Percentiles rank a stretch among this genome's conserved stretches.
phyloP scores from a whole-genome alignment of 23 red algal species.

The Pyropia yezoensis region DNA sequence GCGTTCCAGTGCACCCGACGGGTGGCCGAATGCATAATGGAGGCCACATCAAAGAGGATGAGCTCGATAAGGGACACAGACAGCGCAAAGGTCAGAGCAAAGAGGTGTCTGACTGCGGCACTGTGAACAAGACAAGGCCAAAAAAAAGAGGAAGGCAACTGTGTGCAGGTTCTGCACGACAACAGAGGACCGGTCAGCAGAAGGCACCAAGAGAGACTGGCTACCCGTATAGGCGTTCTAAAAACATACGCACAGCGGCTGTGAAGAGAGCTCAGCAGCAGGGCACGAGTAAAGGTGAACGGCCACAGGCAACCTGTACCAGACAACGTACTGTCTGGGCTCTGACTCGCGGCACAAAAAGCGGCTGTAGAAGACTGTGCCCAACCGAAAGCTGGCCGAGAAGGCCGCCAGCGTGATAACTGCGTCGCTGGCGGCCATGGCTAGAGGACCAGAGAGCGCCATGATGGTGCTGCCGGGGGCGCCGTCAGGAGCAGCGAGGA shows the following conservation, averaged over 20 bases:
- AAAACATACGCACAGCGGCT: too few species aligned
- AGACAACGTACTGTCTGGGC: constrained; percentile 34
- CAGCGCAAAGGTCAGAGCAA: constrained; percentile 56
- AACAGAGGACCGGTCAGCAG: neutral
- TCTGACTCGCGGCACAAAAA: constrained; percentile 45
- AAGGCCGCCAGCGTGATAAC: constrained; percentile 31
- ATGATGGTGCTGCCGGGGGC: too few species aligned
- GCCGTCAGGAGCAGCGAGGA: too few species aligned
- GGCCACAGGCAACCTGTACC: too few species aligned
- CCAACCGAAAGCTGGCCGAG: constrained; percentile 22
- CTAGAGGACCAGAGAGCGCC: neutral
- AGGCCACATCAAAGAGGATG: constrained; percentile 55
- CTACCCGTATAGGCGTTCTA: too few species aligned
- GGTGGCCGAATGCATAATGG: constrained; percentile 40
- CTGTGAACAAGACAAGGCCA: constrained; percentile 1
- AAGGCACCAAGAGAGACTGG: too few species aligned
- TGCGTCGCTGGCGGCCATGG: constrained; percentile 34
- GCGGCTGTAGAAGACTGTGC: constrained; percentile 39
- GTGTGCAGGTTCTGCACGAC: neutral
- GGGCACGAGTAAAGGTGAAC: too few species aligned
- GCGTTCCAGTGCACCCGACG: constrained; percentile 60
- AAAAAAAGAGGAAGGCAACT: neutral
- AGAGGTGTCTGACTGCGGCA: constrained; percentile 50
- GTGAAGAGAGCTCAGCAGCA: too few species aligned
- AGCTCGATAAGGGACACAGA: constrained; percentile 49